Percentiles rank a stretch among this genome's conserved stretches.
phyloP scores from a whole-genome alignment of 805 yeast species.

The Hanseniaspora meyeri region DNA sequence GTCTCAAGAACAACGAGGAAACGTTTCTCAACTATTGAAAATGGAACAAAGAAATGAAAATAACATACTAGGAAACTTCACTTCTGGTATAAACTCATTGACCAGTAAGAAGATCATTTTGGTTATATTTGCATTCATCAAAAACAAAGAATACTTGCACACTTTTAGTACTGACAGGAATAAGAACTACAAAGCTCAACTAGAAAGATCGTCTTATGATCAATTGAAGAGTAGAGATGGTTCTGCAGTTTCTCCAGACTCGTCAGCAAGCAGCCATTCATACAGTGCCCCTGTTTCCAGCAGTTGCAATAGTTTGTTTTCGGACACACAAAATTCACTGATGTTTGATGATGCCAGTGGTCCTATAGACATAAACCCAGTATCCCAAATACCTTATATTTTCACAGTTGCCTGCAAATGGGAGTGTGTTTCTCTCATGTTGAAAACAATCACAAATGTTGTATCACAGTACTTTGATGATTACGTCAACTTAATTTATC shows the following conservation, averaged over 20 bases:
- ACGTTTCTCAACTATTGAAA: slow-evolving; percentile 18
- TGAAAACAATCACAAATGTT: slow-evolving; percentile 44
- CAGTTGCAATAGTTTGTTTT: neutral
- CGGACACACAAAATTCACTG: neutral
- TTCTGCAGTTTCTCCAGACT: slow-evolving; percentile 18
- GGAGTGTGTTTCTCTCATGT: slow-evolving; percentile 47
- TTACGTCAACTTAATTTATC: slow-evolving; percentile 42
- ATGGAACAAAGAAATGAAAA: slow-evolving; percentile 18
- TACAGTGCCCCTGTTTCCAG: neutral
- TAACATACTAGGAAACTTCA: slow-evolving; percentile 25
- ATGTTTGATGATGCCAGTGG: neutral
- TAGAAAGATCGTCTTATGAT: neutral
- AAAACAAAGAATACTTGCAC: slow-evolving; percentile 3
- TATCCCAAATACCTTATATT: slow-evolving; percentile 15
- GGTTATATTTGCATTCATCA: slow-evolving; percentile 17
- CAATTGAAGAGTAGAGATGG: slow-evolving; percentile 21
- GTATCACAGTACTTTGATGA: slow-evolving; percentile 40
- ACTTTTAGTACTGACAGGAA: neutral
- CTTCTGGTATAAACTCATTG: slow-evolving; percentile 39
- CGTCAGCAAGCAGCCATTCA: neutral
- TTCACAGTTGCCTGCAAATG: slow-evolving; percentile 31
- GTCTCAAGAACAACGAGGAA: slow-evolving; percentile 15
- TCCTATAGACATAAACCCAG: neutral
- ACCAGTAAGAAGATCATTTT: slow-evolving; percentile 39
- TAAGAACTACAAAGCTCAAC: neutral